These are phyloP conservation scores for Coniosporium tulheliwenetii DNA, from an alignment of 2,329 filamentous ascomycete species.

Conservation along the genomic window DNA sequence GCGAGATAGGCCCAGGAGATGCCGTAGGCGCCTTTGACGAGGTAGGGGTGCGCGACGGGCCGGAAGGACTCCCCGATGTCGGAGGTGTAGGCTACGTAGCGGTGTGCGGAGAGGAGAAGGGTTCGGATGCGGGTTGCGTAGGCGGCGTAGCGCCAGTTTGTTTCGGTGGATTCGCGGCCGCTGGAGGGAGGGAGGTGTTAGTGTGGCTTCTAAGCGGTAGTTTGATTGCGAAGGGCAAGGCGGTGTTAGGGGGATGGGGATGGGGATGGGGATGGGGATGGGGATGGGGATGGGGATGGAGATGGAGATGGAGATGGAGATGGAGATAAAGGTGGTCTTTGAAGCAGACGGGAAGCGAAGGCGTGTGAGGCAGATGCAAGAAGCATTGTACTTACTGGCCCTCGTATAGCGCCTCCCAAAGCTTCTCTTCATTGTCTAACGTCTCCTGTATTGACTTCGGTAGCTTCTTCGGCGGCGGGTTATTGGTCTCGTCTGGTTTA, in stretches of 20 bases:
- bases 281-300: neutral
- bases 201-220: neutral
- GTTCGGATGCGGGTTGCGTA: constrained; percentile 78
- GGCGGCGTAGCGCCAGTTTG: constrained; percentile 75
- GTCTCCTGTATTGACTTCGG: constrained; percentile 39
- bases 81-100: constrained; percentile 93
- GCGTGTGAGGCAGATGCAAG: too few relatives aligned
- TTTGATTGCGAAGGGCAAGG: neutral
- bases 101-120: constrained; percentile 76
- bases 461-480: constrained; percentile 33
- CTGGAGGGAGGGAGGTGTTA: constrained; percentile 24
- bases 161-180: constrained; percentile 66
- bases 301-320: constrained; percentile 1
- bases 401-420: constrained; percentile 63
- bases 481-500: constrained; percentile 31
- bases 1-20: constrained; percentile 86
- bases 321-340: neutral
- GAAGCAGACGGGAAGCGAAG: too few relatives aligned
- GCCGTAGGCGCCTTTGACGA: constrained; percentile 73
- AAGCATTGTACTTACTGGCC: constrained; percentile 56
- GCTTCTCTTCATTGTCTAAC: constrained; percentile 49
- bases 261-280: neutral
- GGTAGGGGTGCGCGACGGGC: constrained; percentile 71
- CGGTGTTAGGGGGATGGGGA: constrained; percentile 1
- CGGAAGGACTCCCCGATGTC: constrained; percentile 95